These are phyloP conservation scores for Chrysanthemum seticuspe DNA, from an alignment of 129 eudicot genomes.

Conservation along the genomic window DNA sequence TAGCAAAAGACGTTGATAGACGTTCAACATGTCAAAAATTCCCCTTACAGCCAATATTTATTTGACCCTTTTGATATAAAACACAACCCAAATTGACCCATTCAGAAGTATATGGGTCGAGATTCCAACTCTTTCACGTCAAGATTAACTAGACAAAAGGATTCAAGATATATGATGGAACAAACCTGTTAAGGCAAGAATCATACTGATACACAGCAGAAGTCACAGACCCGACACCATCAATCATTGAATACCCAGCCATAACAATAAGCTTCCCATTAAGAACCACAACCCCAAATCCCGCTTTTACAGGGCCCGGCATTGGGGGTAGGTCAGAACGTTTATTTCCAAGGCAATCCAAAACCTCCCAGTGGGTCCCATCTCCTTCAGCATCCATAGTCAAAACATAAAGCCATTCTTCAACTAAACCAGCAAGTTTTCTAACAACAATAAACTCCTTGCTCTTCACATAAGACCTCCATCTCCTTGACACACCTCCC, in stretches of 20 bases:
- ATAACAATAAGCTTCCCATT: conserved; percentile 86
- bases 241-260: conserved; percentile 64
- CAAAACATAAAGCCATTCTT: conserved; percentile 90
- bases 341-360: conserved; percentile 71
- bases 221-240: conserved; percentile 54
- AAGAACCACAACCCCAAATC: conserved; percentile 73
- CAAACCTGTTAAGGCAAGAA: conserved; percentile 91
- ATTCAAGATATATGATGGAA: conserved; percentile 15
- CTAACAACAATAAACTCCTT: conserved; percentile 76
- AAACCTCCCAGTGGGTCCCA: conserved; percentile 90
- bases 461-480: conserved; percentile 84
- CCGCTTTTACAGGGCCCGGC: conserved; percentile 75
- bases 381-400: conserved; percentile 64
- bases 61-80: neutral
- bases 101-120: neutral
- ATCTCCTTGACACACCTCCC: conserved; percentile 78
- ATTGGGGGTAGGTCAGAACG: conserved; percentile 54
- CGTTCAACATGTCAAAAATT: no score
- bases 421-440: conserved; percentile 74
- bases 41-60: no score
- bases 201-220: conserved; percentile 86
- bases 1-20: no score
- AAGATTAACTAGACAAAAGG: neutral
- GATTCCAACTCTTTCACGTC: no score
- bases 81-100: neutral